Base-by-base conservation (phyloP, 2,329 filamentous ascomycete species). In the Microsporum canis region DNA sequence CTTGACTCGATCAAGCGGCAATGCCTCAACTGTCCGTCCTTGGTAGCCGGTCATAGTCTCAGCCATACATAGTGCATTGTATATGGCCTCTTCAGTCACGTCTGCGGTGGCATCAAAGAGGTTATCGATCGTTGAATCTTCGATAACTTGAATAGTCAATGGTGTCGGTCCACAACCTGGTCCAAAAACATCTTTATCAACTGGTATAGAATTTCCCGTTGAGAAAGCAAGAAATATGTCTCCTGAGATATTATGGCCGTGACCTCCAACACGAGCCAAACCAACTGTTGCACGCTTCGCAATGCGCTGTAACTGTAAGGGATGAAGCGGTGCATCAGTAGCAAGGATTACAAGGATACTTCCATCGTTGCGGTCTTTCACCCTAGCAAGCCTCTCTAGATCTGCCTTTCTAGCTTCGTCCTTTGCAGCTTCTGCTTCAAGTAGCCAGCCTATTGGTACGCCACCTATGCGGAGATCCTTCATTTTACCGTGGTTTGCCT, bases 211-310 rank as follows among this genome's bases (percentile, higher is more conserved):
- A 62, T 80, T 83, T 4, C 76, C 84, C 0, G 84, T 88, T 5
- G 83, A 87, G 62, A 88, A 82, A 3, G 85, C 84, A 1, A 88
- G 74, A 68, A 87, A 86, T 62, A 88, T 82, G 63, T 88, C 85
- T 0, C 85, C 85, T 0, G 83, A 86, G 8, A 77, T 78, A 64
- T 86, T 87, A 49, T 78, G 76, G 0, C 83, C 84, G 62, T 82
- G 82, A 1, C 84, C 82, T 1, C 84, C 84, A 0, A 85, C 83
- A 61, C 80, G 77, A 3, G 80, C 75, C 0, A 88, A 70, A 0
- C 86, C 84, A 1, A 86, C 79, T 0, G 83, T 84, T 0, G 84
- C 84, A 39, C 84, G 80, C 62, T 82, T 80, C 0, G 84, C 83
- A 1, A 87, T 71, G 1, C 84, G 76, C 61, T 80, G 77, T 1